Evolutionary conservation across 192 early-diverging fungal genomes (phyloP).

Genomic region (Coemansia sp.): DNA sequence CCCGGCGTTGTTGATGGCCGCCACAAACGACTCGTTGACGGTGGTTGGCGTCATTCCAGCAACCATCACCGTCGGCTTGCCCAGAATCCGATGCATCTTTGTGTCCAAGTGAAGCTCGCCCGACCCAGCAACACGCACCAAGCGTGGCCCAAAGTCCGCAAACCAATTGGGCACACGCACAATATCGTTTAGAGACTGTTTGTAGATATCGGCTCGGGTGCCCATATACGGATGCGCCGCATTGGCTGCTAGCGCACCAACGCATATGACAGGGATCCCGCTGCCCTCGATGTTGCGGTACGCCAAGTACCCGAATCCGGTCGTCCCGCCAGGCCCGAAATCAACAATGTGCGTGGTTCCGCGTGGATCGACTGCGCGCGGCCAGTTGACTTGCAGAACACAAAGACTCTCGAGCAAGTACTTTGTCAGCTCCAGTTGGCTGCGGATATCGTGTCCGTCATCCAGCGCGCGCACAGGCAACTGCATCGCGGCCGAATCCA

Average conservation of each 20-base stretch:
- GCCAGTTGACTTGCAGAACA: slow-evolving; percentile 65
- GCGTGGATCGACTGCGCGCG: slow-evolving; percentile 52
- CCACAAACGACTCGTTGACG: slow-evolving; percentile 72
- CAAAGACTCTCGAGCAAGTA: slow-evolving; percentile 68
- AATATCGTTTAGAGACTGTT: slow-evolving; percentile 65
- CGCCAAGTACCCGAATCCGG: slow-evolving; percentile 81
- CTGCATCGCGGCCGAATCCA: slow-evolving; percentile 19
- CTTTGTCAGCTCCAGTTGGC: slow-evolving; percentile 56
- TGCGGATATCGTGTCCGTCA: slow-evolving; percentile 76
- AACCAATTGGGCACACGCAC: slow-evolving; percentile 83
- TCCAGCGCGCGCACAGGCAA: slow-evolving; percentile 76
- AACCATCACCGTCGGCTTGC: slow-evolving; percentile 90
- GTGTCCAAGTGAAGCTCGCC: slow-evolving; percentile 81
- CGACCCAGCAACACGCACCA: slow-evolving; percentile 62
- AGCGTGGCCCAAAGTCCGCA: slow-evolving; percentile 76
- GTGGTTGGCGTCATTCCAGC: slow-evolving; percentile 95
- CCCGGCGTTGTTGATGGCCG: slow-evolving; percentile 84
- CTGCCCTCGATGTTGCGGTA: slow-evolving; percentile 85
- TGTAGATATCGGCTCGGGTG: slow-evolving; percentile 73
- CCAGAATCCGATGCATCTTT: slow-evolving; percentile 75
- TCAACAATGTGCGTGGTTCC: slow-evolving; percentile 85
- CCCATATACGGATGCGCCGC: slow-evolving; percentile 59
- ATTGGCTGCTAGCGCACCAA: slow-evolving; percentile 14
- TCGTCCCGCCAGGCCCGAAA: slow-evolving; percentile 86
- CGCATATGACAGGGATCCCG: slow-evolving; percentile 62